Base-by-base conservation (phyloP, 805 yeast genomes). In the Teunomyces stri region DNA sequence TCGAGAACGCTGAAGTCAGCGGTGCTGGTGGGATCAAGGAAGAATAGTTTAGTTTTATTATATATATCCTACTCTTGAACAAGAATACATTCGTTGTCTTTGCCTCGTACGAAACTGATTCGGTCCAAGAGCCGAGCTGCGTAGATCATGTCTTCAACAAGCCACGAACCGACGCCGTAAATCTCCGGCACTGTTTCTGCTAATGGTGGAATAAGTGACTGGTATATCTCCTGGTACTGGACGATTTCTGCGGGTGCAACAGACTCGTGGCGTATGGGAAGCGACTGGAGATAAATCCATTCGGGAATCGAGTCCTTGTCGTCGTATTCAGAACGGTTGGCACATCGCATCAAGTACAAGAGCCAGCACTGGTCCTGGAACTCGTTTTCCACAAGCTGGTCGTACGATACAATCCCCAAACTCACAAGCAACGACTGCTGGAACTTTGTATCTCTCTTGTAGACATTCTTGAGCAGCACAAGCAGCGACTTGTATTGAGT, bases 11-110 rank as follows among this genome's bases (percentile, higher is more conserved):
- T 52, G 97, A 90, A 76, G 77, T 76, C 53, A 80, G 89, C 52
- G 97, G 97, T 60, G 65, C 79, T 47, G 92, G 94, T 61, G 97
- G 97, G 69, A 76, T 85, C 68, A 90, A 91, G 76, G 88, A 84
- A 70, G 96, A 89, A 63, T 89, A 81, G 64, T 16, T 12, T 20
- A 6, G 13, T 20, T 3, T 18, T 16, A 37, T 3, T 16, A 10
- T 42, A 20, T n/a, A 11, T 20, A n/a, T 42, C 30, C 16, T 9
- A 29, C 13, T 20, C 18, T 20, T 36, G 9, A 30, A 72, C 78
- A 43, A 73, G 56, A 18, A 72, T 66, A 54, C 75, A 71, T 48
- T 73, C 78, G 50, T 68, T 70, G 28, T 72, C 72, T 53, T 67
- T 69, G 5, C 77, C 77, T 45, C 78, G 56, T 2, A 64, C 66